Evolutionary conservation across 176 grass and related monocot genomes (phyloP), one percentile per base, ranked within the genome.

Genomic region (Cocos nucifera): DNA sequence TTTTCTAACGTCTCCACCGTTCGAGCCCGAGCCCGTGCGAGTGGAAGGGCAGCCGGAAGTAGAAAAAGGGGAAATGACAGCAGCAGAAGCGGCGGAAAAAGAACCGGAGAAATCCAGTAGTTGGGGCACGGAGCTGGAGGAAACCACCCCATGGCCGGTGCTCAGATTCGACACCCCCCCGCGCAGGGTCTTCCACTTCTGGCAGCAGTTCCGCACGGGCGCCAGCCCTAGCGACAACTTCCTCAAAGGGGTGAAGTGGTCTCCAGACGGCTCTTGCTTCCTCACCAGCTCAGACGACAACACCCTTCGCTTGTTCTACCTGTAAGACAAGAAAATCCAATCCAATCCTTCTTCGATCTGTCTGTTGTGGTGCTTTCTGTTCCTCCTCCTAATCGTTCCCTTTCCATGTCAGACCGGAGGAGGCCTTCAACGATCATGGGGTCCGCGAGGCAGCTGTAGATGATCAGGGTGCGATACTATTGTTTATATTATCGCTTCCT

Each of bases 271-370:
- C 4, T 92, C 87, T 65, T 91, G 73, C 76, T 92, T 98, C 70
- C 93, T 98, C 76, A 88, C 81, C 56, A 80, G 84, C 81, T 98
- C 78, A 17, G 84, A 98, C 58, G 93, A 98, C 76, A 92, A 98
- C 76, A 82, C 87, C 32, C 87, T 92, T 64, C 93, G 93, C 63
- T 60, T 81, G 51, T 98, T 98, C 53, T 85, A 83, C 84, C 60
- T 91, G 93, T 93, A 63, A 24, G 56, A 44, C 35, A 44, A 44
- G 35, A 44, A 44, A 44, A 3, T 8, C 35, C 9, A 44, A 44
- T 53, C 25, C 28, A 30, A 30, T 30, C 28, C 28, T 30, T 30
- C 28, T 30, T 0, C 22, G 28, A 39, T 30, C 54, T 61, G 23
- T 18, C 63, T 8, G 9, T 19, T 60, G 54, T 7, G 50, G 20